These are phyloP conservation scores for Crotalaria pallida DNA, from an alignment of 306 rosid genomes.

Conservation along the genomic window DNA sequence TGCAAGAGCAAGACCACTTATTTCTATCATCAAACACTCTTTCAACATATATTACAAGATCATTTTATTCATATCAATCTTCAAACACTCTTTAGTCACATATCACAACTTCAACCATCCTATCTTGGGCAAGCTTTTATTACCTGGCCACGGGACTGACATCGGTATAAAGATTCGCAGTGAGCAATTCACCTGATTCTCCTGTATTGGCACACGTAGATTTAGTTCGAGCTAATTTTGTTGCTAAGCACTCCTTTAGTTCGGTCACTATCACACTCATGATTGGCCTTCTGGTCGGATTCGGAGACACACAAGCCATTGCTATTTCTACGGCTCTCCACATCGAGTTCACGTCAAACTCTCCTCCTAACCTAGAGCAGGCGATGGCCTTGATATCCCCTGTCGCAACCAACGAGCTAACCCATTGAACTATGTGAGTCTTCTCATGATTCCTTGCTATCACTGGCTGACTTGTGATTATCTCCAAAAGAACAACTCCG, in stretches of 20 bases:
- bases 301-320: conserved; percentile 34
- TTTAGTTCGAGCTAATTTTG: conserved; percentile 11
- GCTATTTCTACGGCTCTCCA: conserved; percentile 50
- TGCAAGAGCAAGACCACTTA: too few relatives aligned
- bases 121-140: too few relatives aligned
- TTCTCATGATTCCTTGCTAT: conserved; percentile 1
- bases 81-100: too few relatives aligned
- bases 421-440: conserved; percentile 37
- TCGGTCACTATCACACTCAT: conserved; percentile 42
- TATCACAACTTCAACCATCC: too few relatives aligned
- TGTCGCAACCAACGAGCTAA: conserved; percentile 22
- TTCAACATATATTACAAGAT: too few relatives aligned
- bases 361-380: conserved; percentile 35
- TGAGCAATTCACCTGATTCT: too few relatives aligned
- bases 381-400: conserved; percentile 33
- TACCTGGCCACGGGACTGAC: too few relatives aligned
- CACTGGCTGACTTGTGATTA: conserved; percentile 36
- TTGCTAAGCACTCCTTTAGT: conserved; percentile 38
- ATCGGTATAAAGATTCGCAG: too few relatives aligned
- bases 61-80: too few relatives aligned
- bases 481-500: conserved; percentile 47
- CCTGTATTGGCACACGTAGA: too few relatives aligned
- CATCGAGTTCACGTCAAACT: conserved; percentile 18
- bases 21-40: too few relatives aligned
- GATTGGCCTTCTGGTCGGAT: conserved; percentile 35